phyloP scores from a whole-genome alignment of 2,329 filamentous ascomycete genomes.

The Nemania abortiva region DNA sequence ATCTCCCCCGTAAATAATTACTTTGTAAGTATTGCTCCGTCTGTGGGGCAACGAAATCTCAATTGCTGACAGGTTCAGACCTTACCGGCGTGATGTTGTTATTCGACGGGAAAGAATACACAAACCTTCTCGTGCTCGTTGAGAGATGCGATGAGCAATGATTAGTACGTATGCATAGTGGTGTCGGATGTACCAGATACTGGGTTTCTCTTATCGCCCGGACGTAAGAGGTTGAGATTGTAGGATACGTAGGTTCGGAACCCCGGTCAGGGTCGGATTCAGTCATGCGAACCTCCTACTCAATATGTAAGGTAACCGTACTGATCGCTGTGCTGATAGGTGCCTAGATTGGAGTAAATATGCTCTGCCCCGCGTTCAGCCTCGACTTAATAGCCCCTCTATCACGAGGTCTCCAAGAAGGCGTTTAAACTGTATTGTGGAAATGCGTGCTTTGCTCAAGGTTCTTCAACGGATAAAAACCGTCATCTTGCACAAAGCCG shows the following conservation, averaged over 20 bases:
- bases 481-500: neutral
- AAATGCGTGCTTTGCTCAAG: neutral
- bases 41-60: constrained; percentile 27
- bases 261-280: neutral
- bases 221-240: neutral
- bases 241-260: neutral
- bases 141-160: neutral
- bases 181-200: neutral
- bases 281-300: neutral
- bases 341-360: neutral
- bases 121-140: neutral
- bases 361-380: constrained; percentile 28
- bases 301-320: neutral
- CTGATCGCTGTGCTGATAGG: neutral
- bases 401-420: neutral
- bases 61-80: constrained; percentile 26
- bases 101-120: neutral
- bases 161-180: too few species aligned
- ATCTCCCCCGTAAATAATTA: constrained; percentile 11
- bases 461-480: constrained; percentile 2
- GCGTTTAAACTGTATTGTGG: neutral
- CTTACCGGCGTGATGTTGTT: neutral
- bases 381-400: constrained; percentile 23
- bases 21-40: neutral
- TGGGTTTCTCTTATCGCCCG: neutral